Base-by-base conservation (phyloP, 352 stramenopile species). In the Halophytophthora polymorphica region DNA sequence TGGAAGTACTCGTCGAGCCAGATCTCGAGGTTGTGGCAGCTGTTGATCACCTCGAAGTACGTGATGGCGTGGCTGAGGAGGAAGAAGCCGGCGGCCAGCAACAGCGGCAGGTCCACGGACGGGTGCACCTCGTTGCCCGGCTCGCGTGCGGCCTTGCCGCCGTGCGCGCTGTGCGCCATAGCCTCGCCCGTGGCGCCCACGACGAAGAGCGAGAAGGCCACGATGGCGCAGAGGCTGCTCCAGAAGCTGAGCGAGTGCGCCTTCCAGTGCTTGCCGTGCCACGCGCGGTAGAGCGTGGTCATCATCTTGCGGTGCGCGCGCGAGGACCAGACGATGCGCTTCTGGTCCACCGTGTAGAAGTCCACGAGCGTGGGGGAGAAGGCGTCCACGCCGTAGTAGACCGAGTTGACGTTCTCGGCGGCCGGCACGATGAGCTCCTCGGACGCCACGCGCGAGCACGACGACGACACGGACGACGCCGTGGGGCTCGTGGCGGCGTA, bases 11-110 rank as follows among this genome's bases (percentile, higher is more conserved):
- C 83, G 29, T 93, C 67, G 23, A 93, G 66, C 83, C 83, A 93
- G 37, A 89, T 75, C 68, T 93, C 80, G 46, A 93, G 76, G 62
- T 93, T 90, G 55, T 93, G 80, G 68, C 83, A 93, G 61, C 76
- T 86, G 63, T 93, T 93, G 66, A 93, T 89, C 23, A 93, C 83
- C 59, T 93, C 83, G 45, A 91, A 73, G 71, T 91, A 91, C 61
- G 71, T 90, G 33, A 90, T 48, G 13, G 72, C 42, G 56, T 93
- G 72, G 33, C 69, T 72, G 6, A 56, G 43, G 2, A 91, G 60
- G 52, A 84, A 83, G 54, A 75, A 87, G 29, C 73, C 28, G 11
- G 79, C 64, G 14, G 72, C 83, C 12, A 76, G 29, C 7, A 93
- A 67, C 52, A 91, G 58, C 28, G 83, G 80, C 3, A 76, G 21